Evolutionary conservation across 225 moss, liverwort and hornwort genomes (phyloP).

Genomic region (Physcomitrium patens): DNA sequence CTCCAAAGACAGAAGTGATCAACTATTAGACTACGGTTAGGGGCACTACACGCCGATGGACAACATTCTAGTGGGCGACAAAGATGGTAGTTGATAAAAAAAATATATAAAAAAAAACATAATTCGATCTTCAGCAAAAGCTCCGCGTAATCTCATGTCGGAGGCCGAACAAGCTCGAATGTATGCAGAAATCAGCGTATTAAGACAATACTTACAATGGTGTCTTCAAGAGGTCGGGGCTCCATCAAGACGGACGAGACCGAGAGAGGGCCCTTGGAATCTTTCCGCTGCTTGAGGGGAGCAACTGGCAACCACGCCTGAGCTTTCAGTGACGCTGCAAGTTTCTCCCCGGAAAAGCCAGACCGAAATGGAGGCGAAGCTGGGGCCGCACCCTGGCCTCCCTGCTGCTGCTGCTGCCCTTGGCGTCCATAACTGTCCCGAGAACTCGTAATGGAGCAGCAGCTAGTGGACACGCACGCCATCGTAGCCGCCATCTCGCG

Average conservation of each 20-base stretch:
- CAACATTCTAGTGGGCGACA: no score
- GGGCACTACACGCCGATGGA: no score
- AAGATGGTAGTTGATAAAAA: no score
- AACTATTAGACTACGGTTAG: no score
- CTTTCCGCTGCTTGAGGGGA: not conserved
- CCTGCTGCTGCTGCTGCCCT: not conserved
- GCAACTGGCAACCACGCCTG: constrained; percentile 28
- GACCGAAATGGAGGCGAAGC: constrained; percentile 31
- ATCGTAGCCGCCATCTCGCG: constrained; percentile 16
- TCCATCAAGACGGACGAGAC: constrained; percentile 45
- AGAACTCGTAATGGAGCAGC: constrained; percentile 29
- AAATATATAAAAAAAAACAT: no score
- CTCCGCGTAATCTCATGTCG: no score
- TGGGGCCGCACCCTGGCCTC: not conserved
- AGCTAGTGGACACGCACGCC: constrained; percentile 39
- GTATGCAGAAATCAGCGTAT: no score
- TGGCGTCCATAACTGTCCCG: constrained; percentile 30
- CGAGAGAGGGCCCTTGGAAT: constrained; percentile 29
- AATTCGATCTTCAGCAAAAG: no score
- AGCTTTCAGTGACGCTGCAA: constrained; percentile 31
- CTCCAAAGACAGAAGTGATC: no score
- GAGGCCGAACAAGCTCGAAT: no score
- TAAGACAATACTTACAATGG: constrained; percentile 30
- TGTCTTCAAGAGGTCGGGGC: constrained; percentile 30
- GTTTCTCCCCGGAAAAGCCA: constrained; percentile 39